A percentile compares a stretch with the other conserved stretches of the same genome.
Conservation (phyloP, 1,284 basidiomycete species). For the Malassezia brasiliensis region DNA sequence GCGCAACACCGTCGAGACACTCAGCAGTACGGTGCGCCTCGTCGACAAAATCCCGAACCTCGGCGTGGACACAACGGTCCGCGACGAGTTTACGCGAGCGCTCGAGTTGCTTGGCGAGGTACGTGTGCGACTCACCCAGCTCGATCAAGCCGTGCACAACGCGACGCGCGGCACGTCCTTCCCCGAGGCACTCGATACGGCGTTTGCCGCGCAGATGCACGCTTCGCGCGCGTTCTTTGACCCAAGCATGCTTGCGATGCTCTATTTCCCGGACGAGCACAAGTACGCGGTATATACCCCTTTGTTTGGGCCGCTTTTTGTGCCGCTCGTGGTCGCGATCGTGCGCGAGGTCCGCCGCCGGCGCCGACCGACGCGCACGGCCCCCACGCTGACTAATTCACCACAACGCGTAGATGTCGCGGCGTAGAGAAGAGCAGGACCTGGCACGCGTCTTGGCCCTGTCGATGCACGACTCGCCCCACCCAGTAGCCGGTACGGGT, state of each 20-base stretch:
- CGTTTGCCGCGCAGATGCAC: slow-evolving; percentile 60
- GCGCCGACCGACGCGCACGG: background rate
- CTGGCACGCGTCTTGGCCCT: slow-evolving; percentile 11
- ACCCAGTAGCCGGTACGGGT: too few relatives aligned
- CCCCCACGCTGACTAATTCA: background rate
- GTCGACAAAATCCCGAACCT: slow-evolving; percentile 36
- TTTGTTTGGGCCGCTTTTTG: slow-evolving; percentile 52
- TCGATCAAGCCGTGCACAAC: background rate
- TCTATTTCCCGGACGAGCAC: slow-evolving; percentile 65
- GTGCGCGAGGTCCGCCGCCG: slow-evolving; percentile 43
- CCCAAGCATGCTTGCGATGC: slow-evolving; percentile 83
- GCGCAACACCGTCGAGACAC: slow-evolving; percentile 24
- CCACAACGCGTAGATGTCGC: slow-evolving; percentile 12
- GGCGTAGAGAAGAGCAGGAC: slow-evolving; percentile 16
- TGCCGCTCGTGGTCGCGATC: slow-evolving; percentile 67
- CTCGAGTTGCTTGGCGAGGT: slow-evolving; percentile 13
- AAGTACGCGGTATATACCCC: slow-evolving; percentile 49
- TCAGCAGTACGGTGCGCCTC: slow-evolving; percentile 30
- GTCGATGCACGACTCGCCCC: background rate
- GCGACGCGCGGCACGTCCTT: background rate
- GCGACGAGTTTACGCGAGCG: slow-evolving; percentile 17
- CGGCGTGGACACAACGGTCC: slow-evolving; percentile 30
- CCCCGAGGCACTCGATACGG: slow-evolving; percentile 54
- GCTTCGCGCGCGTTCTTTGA: slow-evolving; percentile 90
- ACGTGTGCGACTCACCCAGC: background rate